Evolutionary conservation across 805 yeast species (phyloP), one percentile per base, ranked within the genome.

Genomic region (Saccharomycopsis olivae): DNA sequence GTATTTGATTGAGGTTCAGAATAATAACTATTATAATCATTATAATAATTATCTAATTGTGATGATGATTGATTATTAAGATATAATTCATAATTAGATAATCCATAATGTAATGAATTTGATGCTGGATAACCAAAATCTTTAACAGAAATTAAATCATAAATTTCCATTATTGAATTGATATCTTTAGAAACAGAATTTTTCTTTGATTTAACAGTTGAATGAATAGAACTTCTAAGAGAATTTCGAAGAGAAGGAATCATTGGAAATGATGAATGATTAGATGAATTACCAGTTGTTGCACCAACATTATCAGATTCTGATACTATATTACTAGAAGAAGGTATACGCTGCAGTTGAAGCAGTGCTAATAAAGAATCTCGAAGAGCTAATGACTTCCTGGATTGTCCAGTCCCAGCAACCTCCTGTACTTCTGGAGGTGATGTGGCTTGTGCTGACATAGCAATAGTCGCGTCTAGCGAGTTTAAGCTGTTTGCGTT

Each of bases 61-160:
- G 43, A 38, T 17, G 38, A 35, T 3, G 44, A 35, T 23, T 43
- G 47, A 16, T 43, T 46, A 24, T 46, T 41, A 5, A 46, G 35
- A 25, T 46, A 46, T 8, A 46, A 28, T 21, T 44, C 47, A 11
- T 54, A 60, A 24, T 58, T 59, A 19, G 58, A 54, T 23, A 64
- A 68, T 0, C 94, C 94, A 47, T 71, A 72, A 57, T 83, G 81
- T 37, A 84, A 61, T 1, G 92, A 88, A 47, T 84, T 77, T 21
- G 67, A 59, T 13, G 63, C 67, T 4, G 74, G 73, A 53, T 89
- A 88, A 19, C 88, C 97, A 63, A 74, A 89, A 59, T 89, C 97
- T 47, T 77, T 75, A 15, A 85, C 74, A 1, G 75, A 68, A 25
- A 78, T 64, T 27, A 40, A 21, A 15, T 46, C 47, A 32, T 54